phyloP scores from a whole-genome alignment of 805 yeast genomes.

The Komagataella pseudopastoris region DNA sequence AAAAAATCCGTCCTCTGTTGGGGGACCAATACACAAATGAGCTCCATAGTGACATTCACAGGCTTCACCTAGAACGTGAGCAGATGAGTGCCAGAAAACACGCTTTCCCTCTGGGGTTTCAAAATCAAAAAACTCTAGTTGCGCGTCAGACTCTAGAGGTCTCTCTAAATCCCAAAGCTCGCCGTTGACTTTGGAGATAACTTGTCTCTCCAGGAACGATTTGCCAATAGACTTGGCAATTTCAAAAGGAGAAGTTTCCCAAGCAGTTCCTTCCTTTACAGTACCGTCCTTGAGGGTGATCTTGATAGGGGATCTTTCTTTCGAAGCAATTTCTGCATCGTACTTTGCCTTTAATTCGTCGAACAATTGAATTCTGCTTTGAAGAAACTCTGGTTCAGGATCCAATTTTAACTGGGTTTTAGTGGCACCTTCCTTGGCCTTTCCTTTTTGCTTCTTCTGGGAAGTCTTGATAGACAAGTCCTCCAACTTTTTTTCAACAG shows the following conservation, averaged over 20 bases:
- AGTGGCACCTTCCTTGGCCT: slow-evolving; percentile 23
- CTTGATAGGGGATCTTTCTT: slow-evolving; percentile 45
- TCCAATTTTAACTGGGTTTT: slow-evolving; percentile 35
- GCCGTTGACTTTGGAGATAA: slow-evolving; percentile 85
- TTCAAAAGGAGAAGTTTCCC: slow-evolving; percentile 83
- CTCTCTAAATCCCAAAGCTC: slow-evolving; percentile 90
- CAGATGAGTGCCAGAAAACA: slow-evolving; percentile 98
- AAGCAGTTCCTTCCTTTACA: slow-evolving; percentile 62
- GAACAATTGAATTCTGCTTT: slow-evolving; percentile 64
- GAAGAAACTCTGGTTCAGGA: slow-evolving; percentile 79
- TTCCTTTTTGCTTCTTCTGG: slow-evolving; percentile 23
- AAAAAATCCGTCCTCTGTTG: slow-evolving; percentile 95
- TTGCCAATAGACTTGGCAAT: slow-evolving; percentile 78
- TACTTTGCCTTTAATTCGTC: slow-evolving; percentile 68
- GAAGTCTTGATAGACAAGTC: slow-evolving; percentile 8
- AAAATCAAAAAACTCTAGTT: slow-evolving; percentile 77
- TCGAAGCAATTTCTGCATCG: slow-evolving; percentile 56
- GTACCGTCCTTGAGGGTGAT: slow-evolving; percentile 84
- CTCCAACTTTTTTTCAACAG: slow-evolving; percentile 15
- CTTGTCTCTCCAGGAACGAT: slow-evolving; percentile 78
- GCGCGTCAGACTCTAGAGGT: slow-evolving; percentile 66
- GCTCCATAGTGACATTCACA: slow-evolving; percentile 95
- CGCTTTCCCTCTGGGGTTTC: slow-evolving; percentile 89
- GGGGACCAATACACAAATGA: slow-evolving; percentile 89
- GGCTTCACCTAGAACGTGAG: slow-evolving; percentile 96